Evolutionary conservation across 1,284 basidiomycete genomes (phyloP).

Genomic region (Fomitiporia mediterranea): DNA sequence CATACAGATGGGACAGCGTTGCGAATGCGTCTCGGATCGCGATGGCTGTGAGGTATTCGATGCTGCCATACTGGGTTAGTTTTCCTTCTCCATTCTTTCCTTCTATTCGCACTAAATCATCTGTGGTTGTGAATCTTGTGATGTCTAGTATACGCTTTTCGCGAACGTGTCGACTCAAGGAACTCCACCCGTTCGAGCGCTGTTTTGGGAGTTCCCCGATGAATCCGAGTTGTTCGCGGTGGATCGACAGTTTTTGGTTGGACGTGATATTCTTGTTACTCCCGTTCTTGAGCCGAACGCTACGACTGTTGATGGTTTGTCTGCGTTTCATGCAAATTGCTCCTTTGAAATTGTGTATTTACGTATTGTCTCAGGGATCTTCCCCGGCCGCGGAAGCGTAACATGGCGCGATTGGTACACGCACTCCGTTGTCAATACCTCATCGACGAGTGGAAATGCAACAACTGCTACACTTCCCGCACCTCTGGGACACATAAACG

Average conservation of each 20-base stretch:
- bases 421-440: conserved; percentile 45
- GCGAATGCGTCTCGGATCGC: conserved; percentile 68
- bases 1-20: conserved; percentile 73
- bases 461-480: conserved; percentile 48
- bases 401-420: conserved; percentile 78
- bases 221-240: conserved; percentile 60
- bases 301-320: conserved; percentile 40
- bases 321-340: conserved; percentile 1
- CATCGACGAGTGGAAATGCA: conserved; percentile 35
- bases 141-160: conserved; percentile 76
- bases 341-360: conserved; percentile 24
- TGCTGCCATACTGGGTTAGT: conserved; percentile 71
- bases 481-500: conserved; percentile 65
- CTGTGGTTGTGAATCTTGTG: too few species aligned
- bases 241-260: conserved; percentile 70
- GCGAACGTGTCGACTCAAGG: conserved; percentile 60
- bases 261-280: conserved; percentile 64
- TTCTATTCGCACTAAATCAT: not conserved
- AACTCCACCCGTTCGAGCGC: conserved; percentile 63
- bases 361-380: conserved; percentile 38
- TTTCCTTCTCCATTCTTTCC: not conserved
- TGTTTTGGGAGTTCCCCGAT: conserved; percentile 74
- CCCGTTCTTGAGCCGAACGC: conserved; percentile 64
- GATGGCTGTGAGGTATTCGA: conserved; percentile 58
- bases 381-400: conserved; percentile 56